Evolutionary conservation across 208 protist species (phyloP).

Genomic region (Acanthamoeba polyphaga): DNA sequence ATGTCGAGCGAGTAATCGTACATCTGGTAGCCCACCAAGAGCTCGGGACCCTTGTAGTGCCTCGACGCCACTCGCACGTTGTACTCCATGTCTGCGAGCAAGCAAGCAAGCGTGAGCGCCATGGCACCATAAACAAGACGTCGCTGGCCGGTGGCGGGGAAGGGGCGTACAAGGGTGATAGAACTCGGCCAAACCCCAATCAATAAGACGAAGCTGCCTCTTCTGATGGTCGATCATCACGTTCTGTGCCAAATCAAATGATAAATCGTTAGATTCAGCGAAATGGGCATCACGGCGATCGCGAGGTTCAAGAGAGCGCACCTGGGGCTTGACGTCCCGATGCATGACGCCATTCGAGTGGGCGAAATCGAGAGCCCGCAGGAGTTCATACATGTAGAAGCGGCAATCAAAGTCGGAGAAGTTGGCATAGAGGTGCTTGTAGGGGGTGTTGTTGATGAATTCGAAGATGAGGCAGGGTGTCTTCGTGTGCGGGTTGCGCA

Average conservation of each 20-base stretch:
- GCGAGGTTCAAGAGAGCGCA: background rate
- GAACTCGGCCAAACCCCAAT: slow-evolving; percentile 99
- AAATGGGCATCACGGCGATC: background rate
- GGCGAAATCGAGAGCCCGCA: slow-evolving; percentile 95
- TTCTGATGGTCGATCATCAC: slow-evolving; percentile 99
- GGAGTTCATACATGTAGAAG: slow-evolving; percentile 99
- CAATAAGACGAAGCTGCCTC: slow-evolving; percentile 97
- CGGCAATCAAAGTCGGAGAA: slow-evolving; percentile 98
- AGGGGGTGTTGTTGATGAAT: slow-evolving; percentile 98
- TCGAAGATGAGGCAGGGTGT: slow-evolving; percentile 99
- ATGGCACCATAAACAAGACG: background rate
- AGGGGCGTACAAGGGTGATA: slow-evolving; percentile 94
- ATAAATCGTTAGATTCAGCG: background rate
- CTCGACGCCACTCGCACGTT: slow-evolving; percentile 99
- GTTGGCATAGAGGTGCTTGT: slow-evolving; percentile 95
- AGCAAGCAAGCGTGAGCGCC: background rate
- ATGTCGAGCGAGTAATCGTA: slow-evolving; percentile 99
- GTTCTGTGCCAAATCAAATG: slow-evolving; percentile 13
- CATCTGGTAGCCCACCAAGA: slow-evolving; percentile 97
- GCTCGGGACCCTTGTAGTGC: slow-evolving; percentile 98
- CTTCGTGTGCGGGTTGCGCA: slow-evolving; percentile 95
- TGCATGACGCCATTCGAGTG: slow-evolving; percentile 99
- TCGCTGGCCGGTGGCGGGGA: background rate
- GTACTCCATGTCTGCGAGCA: slow-evolving; percentile 91
- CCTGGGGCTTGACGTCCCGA: slow-evolving; percentile 98